These are phyloP conservation scores for Boletellus deceptivus DNA, from an alignment of 1,284 basidiomycete genomes.

Conservation along the genomic window DNA sequence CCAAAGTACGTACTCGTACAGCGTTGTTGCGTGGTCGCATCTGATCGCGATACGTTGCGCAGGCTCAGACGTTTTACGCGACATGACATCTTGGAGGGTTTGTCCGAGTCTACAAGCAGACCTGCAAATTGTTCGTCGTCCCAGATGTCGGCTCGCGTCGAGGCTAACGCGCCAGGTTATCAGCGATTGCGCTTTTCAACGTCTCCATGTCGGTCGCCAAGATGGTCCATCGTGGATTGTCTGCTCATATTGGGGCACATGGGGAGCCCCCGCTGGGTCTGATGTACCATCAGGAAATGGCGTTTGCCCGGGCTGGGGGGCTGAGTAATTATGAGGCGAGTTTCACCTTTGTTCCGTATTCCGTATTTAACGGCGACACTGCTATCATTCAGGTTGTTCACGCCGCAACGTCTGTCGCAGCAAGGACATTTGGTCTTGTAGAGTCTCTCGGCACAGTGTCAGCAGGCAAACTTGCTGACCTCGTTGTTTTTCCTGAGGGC, in stretches of 20 bases:
- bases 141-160: background rate
- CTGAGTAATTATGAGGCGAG: constrained; percentile 47
- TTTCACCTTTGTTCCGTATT: background rate
- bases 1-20: constrained; percentile 46
- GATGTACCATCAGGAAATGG: constrained; percentile 75
- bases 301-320: constrained; percentile 59
- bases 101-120: constrained; percentile 60
- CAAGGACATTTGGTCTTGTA: constrained; percentile 60
- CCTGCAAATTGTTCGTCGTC: constrained; percentile 52
- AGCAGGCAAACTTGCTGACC: constrained; percentile 65
- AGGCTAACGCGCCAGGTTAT: constrained; percentile 6
- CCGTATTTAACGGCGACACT: background rate
- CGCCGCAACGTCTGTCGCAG: constrained; percentile 64
- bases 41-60: background rate
- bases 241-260: constrained; percentile 68
- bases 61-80: constrained; percentile 62
- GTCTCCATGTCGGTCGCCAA: constrained; percentile 64
- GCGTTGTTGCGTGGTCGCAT: background rate
- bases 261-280: constrained; percentile 70
- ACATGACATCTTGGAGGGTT: constrained; percentile 60
- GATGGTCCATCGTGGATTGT: constrained; percentile 60
- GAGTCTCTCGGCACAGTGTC: constrained; percentile 60
- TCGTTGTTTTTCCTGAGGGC: constrained; percentile 58
- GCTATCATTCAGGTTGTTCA: constrained; percentile 51
- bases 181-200: constrained; percentile 66